A percentile compares a stretch with the other conserved stretches of the same genome.
Evolutionary conservation across 176 grass and related monocot genomes (phyloP).

Genomic region (Aegilops umbellulata): DNA sequence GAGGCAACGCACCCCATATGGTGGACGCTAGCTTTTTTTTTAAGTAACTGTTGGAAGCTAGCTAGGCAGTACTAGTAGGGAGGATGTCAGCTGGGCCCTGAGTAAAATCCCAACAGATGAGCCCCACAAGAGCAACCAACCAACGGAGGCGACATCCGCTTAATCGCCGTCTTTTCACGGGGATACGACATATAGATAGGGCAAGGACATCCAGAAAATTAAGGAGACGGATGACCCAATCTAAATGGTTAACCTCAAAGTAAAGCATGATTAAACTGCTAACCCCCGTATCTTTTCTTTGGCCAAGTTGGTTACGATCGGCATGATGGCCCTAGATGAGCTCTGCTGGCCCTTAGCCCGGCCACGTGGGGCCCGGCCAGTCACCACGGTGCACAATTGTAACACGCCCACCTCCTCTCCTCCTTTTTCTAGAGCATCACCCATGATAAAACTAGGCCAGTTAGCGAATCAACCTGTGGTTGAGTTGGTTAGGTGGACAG

Average conservation of each 20-base stretch:
- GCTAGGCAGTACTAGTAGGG: neutral
- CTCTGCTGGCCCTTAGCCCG: conserved; percentile 24
- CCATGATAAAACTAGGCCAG: neutral
- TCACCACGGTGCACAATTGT: neutral
- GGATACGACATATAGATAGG: neutral
- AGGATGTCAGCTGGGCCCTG: conserved; percentile 10
- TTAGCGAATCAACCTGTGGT: no score
- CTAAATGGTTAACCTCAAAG: neutral
- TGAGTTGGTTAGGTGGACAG: no score
- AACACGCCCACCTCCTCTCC: neutral
- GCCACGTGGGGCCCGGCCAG: neutral
- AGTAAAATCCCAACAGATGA: neutral
- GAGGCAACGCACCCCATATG: neutral
- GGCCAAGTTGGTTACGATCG: conserved; percentile 4
- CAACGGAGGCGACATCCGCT: neutral
- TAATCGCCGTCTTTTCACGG: conserved; percentile 8
- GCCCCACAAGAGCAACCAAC: neutral
- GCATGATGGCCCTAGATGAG: conserved; percentile 19
- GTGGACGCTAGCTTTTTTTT: neutral
- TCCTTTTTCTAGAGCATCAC: neutral
- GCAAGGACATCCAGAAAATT: conserved; percentile 12
- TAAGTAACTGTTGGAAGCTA: neutral
- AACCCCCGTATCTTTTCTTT: neutral
- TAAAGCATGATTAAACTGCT: conserved; percentile 10
- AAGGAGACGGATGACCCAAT: neutral